phyloP scores from a whole-genome alignment of 2,329 filamentous ascomycete species.

The Aspergillus sp. region DNA sequence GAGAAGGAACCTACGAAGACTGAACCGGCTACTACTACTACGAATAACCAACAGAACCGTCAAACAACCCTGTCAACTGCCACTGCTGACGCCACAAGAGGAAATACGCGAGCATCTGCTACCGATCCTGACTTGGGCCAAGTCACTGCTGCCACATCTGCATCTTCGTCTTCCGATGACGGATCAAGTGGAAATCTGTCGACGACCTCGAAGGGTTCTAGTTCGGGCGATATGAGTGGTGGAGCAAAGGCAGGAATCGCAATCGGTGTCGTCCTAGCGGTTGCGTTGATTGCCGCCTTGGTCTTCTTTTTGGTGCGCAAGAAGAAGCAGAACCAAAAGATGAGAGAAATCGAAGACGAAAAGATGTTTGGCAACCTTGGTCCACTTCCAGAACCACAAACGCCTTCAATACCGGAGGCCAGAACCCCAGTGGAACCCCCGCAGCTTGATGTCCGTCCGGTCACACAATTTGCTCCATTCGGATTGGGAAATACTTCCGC shows the following conservation, averaged over 20 bases:
- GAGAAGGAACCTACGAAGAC: constrained; percentile 7
- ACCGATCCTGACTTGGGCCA: constrained; percentile 9
- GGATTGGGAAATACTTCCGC: not conserved
- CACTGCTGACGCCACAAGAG: constrained; percentile 9
- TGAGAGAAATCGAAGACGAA: constrained; percentile 51
- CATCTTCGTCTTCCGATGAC: constrained; percentile 15
- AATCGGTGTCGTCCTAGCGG: constrained; percentile 65
- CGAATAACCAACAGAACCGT: constrained; percentile 3
- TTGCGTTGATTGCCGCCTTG: constrained; percentile 59
- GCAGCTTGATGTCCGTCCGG: constrained; percentile 74
- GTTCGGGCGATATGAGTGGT: constrained; percentile 33
- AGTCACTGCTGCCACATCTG: constrained; percentile 13
- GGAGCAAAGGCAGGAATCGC: constrained; percentile 70
- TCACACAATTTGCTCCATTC: constrained; percentile 68
- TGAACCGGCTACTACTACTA: not conserved
- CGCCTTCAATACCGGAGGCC: constrained; percentile 31
- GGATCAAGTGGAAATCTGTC: constrained; percentile 1
- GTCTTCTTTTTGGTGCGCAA: constrained; percentile 67
- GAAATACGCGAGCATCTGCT: constrained; percentile 2
- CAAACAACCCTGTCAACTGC: constrained; percentile 16
- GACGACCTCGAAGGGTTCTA: constrained; percentile 9
- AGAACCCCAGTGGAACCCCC: constrained; percentile 50
- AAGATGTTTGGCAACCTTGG: constrained; percentile 42
- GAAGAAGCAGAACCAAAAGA: constrained; percentile 53
- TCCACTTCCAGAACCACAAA: constrained; percentile 24